A percentile compares a stretch with the other conserved stretches of the same genome.
phyloP scores from a whole-genome alignment of 83 land plant species.

The Thuja plicata region DNA sequence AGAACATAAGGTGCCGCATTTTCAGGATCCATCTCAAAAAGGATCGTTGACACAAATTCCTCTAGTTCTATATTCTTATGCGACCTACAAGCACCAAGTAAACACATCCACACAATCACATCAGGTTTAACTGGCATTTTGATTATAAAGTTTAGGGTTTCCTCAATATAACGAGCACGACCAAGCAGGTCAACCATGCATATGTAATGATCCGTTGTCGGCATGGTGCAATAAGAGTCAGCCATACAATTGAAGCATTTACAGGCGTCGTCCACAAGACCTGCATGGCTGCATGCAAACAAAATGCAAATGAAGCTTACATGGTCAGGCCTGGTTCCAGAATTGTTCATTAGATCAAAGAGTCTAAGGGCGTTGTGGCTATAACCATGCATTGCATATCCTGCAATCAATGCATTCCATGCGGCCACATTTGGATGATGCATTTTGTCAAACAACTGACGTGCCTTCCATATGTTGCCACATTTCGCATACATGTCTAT shows the following conservation, averaged over 20 bases:
- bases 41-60: neutral
- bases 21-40: neutral
- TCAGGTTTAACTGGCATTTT: neutral
- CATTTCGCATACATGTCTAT: neutral
- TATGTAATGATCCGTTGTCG: neutral
- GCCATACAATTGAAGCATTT: neutral
- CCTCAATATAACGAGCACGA: neutral
- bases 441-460: neutral
- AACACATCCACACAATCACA: neutral
- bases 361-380: neutral
- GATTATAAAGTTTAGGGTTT: neutral
- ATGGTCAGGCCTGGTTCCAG: neutral
- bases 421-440: neutral
- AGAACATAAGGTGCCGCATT: neutral
- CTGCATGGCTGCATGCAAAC: neutral
- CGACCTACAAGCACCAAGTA: neutral
- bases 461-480: neutral
- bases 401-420: neutral
- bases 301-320: neutral
- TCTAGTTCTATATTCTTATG: neutral
- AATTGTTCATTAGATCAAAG: neutral
- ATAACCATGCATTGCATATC: slow-evolving; percentile 1
- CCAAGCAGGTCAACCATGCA: neutral
- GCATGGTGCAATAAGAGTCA: neutral
- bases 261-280: neutral